Percentiles rank a stretch among this genome's conserved stretches.
Evolutionary conservation across 1,139 yeast genomes (phyloP).

Genomic region (Pichia sp.): DNA sequence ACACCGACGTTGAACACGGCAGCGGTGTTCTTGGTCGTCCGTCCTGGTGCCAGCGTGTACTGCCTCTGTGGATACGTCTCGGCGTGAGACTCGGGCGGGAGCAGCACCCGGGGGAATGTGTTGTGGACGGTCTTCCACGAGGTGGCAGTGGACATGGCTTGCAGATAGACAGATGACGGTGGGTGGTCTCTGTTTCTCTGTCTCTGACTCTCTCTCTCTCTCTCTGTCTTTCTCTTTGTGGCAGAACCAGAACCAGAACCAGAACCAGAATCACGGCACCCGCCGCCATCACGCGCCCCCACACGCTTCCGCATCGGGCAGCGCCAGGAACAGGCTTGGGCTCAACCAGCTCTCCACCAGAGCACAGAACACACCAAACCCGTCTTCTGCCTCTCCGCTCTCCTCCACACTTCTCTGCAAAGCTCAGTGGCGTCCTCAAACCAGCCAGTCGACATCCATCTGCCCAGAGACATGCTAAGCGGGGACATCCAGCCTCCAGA

Average conservation of each 20-base stretch:
- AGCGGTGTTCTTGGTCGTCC: not conserved
- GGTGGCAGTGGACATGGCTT: not conserved
- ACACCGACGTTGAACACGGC: conserved; percentile 36
- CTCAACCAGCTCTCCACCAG: not conserved
- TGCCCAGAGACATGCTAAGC: not conserved
- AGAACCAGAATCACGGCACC: too few relatives aligned
- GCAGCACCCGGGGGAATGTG: conserved; percentile 3
- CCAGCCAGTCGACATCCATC: too few relatives aligned
- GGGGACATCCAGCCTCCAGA: conserved; percentile 3
- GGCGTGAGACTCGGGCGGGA: conserved; percentile 5
- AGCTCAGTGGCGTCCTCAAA: too few relatives aligned
- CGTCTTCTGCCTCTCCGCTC: not conserved
- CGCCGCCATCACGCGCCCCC: too few relatives aligned
- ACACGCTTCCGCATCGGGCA: not conserved
- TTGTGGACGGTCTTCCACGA: conserved; percentile 3
- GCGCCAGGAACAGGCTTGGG: too few relatives aligned
- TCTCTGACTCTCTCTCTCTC: too few relatives aligned
- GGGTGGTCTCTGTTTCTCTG: too few relatives aligned
- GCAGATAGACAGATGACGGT: not conserved
- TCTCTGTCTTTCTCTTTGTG: too few relatives aligned
- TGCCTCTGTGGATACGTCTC: conserved; percentile 6
- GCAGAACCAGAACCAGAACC: too few relatives aligned
- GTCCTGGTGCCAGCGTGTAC: not conserved
- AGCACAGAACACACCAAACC: too few relatives aligned
- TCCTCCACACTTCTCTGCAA: not conserved